phyloP scores from a whole-genome alignment of 148 eudicot species.

The Chenopodium suecicum region DNA sequence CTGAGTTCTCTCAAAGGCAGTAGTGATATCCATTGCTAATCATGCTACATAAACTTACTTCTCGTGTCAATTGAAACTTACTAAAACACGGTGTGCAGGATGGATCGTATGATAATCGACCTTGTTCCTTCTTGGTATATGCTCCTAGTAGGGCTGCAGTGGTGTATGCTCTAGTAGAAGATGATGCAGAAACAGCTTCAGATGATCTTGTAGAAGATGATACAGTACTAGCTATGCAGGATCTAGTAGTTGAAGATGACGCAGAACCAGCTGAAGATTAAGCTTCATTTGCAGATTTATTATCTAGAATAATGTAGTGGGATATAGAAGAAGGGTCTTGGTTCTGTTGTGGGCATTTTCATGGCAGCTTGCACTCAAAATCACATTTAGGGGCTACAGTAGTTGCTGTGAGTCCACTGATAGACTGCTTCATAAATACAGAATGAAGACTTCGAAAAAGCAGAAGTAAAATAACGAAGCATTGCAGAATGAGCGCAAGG shows the following conservation, averaged over 20 bases:
- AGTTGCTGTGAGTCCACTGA: background rate
- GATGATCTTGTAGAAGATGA: background rate
- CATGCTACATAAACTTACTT: background rate
- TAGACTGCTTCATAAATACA: constrained; percentile 4
- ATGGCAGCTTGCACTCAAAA: background rate
- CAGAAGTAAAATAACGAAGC: background rate
- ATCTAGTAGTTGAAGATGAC: background rate
- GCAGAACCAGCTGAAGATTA: constrained; percentile 12
- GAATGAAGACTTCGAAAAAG: background rate
- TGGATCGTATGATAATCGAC: constrained; percentile 63
- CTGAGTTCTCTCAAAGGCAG: background rate
- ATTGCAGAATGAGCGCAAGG: background rate
- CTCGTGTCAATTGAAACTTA: background rate
- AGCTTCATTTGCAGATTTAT: background rate
- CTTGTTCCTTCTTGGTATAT: constrained; percentile 71
- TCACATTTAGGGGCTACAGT: background rate
- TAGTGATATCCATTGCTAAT: background rate
- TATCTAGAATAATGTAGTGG: background rate
- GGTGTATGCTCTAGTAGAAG: constrained; percentile 61
- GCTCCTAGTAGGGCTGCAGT: constrained; percentile 85
- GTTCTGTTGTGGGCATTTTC: constrained; percentile 3
- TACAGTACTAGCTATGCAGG: background rate
- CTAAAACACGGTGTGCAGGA: constrained; percentile 48
- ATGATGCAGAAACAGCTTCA: constrained; percentile 24
- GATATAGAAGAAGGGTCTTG: constrained; percentile 10